phyloP scores from a whole-genome alignment of 495 filamentous ascomycete species.

The Lichenothelia convexa region DNA sequence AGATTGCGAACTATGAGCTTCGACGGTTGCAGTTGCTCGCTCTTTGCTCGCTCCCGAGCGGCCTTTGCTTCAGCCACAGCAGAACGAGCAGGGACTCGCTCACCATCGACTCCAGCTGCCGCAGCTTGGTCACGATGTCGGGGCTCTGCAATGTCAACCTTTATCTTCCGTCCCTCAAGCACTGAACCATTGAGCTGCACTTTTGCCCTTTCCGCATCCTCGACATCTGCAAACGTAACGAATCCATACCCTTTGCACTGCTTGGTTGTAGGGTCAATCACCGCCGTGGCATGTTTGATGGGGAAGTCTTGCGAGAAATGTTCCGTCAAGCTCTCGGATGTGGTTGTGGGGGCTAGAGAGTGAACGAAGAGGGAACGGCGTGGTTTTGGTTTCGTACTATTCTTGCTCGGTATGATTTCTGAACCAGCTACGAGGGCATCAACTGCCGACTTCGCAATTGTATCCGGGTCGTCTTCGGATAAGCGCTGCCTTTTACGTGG shows the following conservation, averaged over 20 bases:
- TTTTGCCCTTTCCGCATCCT: slow-evolving; percentile 67
- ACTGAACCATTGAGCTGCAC: slow-evolving; percentile 56
- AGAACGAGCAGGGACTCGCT: slow-evolving; percentile 9
- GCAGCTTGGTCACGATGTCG: slow-evolving; percentile 49
- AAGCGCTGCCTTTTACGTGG: slow-evolving; percentile 17
- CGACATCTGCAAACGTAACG: slow-evolving; percentile 84
- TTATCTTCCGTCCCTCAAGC: slow-evolving; percentile 63
- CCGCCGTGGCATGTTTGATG: slow-evolving; percentile 80
- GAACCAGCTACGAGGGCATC: slow-evolving; percentile 4
- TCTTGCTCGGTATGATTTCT: background rate
- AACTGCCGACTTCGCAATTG: slow-evolving; percentile 1
- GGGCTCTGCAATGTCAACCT: slow-evolving; percentile 71
- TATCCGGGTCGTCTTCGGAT: slow-evolving; percentile 14
- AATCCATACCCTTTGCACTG: slow-evolving; percentile 84
- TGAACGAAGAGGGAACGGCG: slow-evolving; percentile 74
- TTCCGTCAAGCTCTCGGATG: slow-evolving; percentile 65
- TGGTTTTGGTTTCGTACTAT: slow-evolving; percentile 18
- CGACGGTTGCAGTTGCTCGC: slow-evolving; percentile 40
- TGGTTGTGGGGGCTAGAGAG: slow-evolving; percentile 56
- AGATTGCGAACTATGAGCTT: slow-evolving; percentile 90
- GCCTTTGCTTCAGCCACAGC: slow-evolving; percentile 35
- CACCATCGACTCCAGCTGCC: background rate
- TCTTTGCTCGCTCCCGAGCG: slow-evolving; percentile 25
- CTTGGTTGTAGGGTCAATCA: slow-evolving; percentile 65
- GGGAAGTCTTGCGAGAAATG: slow-evolving; percentile 89